Evolutionary conservation across 2,329 filamentous ascomycete genomes (phyloP).

Genomic region (Aureobasidium sp.): DNA sequence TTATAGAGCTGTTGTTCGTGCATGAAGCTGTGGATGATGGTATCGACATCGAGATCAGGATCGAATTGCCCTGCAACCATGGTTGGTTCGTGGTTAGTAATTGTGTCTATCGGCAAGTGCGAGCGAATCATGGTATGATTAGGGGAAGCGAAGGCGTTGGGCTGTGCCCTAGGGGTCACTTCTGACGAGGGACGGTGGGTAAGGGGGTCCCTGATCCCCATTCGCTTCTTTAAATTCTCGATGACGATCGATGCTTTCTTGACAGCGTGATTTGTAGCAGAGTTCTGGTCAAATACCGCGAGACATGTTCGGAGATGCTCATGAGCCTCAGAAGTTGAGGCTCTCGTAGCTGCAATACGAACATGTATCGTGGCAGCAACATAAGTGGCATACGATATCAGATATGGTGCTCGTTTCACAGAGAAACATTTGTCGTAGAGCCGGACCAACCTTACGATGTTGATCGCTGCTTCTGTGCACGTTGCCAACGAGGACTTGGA

Average conservation of each 20-base stretch:
- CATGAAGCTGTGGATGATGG: constrained; percentile 38
- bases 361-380: constrained; percentile 48
- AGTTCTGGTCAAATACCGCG: constrained; percentile 42
- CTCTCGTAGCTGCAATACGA: constrained; percentile 38
- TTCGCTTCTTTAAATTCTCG: constrained; percentile 40
- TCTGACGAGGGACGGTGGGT: background rate
- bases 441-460: constrained; percentile 40
- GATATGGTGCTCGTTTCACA: constrained; percentile 43
- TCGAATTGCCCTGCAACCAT: constrained; percentile 22
- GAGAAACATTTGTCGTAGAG: constrained; percentile 42
- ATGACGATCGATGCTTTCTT: constrained; percentile 42
- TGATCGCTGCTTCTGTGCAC: constrained; percentile 42
- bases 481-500: constrained; percentile 26
- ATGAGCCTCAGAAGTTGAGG: constrained; percentile 37
- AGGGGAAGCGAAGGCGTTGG: background rate
- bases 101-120: background rate
- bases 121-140: background rate
- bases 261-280: constrained; percentile 46
- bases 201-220: constrained; percentile 28
- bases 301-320: constrained; percentile 39
- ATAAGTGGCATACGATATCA: constrained; percentile 51
- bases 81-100: constrained; percentile 14
- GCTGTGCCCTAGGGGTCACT: background rate
- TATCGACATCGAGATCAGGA: constrained; percentile 36
- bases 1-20: constrained; percentile 24